Conservation (phyloP, 495 filamentous ascomycete species). For the Neurospora sp. region DNA sequence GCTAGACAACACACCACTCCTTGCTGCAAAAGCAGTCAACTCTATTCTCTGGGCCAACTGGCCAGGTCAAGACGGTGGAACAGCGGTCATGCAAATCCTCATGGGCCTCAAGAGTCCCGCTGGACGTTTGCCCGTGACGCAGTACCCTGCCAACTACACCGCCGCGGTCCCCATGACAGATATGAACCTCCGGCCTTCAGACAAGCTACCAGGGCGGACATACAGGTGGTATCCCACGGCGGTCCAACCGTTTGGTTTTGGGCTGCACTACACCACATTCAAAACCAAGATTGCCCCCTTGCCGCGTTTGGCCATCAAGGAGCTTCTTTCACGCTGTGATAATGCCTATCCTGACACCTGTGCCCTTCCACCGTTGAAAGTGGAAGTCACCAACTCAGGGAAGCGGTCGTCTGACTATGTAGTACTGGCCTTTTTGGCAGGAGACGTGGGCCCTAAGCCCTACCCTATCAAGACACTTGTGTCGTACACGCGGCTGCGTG, state of each 20-base stretch:
- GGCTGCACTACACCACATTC: slow-evolving; percentile 40
- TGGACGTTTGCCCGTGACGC: slow-evolving; percentile 52
- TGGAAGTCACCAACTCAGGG: slow-evolving; percentile 43
- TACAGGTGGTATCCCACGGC: slow-evolving; percentile 35
- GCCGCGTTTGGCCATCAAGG: slow-evolving; percentile 18
- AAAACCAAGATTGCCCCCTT: slow-evolving; percentile 37
- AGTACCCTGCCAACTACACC: slow-evolving; percentile 35
- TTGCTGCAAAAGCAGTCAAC: slow-evolving; percentile 37
- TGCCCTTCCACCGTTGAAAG: slow-evolving; percentile 31
- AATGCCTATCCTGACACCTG: slow-evolving; percentile 31
- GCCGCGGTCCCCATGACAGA: slow-evolving; percentile 28
- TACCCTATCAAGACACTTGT: slow-evolving; percentile 56
- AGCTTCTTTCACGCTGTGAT: slow-evolving; percentile 18
- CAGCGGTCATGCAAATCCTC: slow-evolving; percentile 40
- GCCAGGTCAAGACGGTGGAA: slow-evolving; percentile 48
- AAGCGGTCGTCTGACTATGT: slow-evolving; percentile 47
- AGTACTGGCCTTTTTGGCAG: slow-evolving; percentile 45
- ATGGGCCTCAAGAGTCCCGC: slow-evolving; percentile 43
- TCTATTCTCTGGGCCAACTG: slow-evolving; percentile 44
- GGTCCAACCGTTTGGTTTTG: slow-evolving; percentile 40
- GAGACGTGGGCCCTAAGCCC: slow-evolving; percentile 46
- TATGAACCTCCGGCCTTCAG: slow-evolving; percentile 30
- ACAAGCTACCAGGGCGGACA: slow-evolving; percentile 21
- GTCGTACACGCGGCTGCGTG: slow-evolving; percentile 44
- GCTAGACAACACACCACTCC: slow-evolving; percentile 44